Percentiles rank a stretch among this genome's conserved stretches.
phyloP scores from a whole-genome alignment of 345 rosid species.

The Citrus inodora region DNA sequence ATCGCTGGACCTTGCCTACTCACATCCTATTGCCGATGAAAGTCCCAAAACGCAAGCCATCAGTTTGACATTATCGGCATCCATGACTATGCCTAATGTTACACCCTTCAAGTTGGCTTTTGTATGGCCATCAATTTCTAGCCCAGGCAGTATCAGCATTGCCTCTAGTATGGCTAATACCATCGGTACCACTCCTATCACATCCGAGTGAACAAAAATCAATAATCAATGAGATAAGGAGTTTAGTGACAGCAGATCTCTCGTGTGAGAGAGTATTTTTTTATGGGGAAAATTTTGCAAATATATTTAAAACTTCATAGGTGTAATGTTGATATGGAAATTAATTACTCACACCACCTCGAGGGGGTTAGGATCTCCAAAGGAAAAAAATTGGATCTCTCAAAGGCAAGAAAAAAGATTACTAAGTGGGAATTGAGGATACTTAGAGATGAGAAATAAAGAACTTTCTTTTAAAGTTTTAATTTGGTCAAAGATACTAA shows the following conservation, averaged over 20 bases:
- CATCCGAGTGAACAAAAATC: constrained; percentile 44
- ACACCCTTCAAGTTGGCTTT: constrained; percentile 51
- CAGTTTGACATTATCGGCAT: constrained; percentile 36
- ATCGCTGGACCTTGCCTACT: constrained; percentile 46
- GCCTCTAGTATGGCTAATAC: constrained; percentile 2
- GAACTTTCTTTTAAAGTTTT: no score
- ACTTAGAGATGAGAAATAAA: no score
- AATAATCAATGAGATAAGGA: constrained; percentile 1
- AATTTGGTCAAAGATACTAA: no score
- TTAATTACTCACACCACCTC: no score
- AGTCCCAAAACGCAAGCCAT: constrained; percentile 46
- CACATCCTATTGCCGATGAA: constrained; percentile 44
- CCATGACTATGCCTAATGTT: constrained; percentile 33
- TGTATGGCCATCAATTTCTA: constrained; percentile 38
- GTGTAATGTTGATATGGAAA: no score
- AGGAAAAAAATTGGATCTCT: no score
- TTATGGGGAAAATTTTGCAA: background rate
- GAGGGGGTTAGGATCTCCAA: no score
- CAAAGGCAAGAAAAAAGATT: no score
- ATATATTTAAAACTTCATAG: no score
- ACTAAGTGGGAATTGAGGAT: no score
- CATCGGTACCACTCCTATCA: constrained; percentile 23
- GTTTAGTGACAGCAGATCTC: constrained; percentile 25
- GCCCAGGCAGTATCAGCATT: background rate
- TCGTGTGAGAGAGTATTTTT: background rate